Evolutionary conservation across 345 rosid species (phyloP), one percentile per base, ranked within the genome.

Genomic region (Kandelia obovata): DNA sequence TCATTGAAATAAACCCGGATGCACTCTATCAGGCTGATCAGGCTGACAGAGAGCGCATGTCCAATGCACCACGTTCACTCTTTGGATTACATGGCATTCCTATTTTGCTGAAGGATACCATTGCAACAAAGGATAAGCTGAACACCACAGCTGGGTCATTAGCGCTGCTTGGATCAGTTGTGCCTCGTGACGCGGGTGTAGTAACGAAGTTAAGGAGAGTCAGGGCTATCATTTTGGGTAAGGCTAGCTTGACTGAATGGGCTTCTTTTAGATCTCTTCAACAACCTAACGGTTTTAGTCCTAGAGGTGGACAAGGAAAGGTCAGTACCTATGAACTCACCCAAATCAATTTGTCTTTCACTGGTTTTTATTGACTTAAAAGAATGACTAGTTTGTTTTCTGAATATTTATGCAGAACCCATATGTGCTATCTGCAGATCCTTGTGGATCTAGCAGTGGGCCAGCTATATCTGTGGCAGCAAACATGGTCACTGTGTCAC

Each of bases 381-480:
- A 43, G 49, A 43, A 43, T 43, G 49, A 43, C 49, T 13, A 3
- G 49, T 43, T 13, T 43, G 19, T 28, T 21, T 6, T 20, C 53
- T 64, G 25, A 34, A 15, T 37, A 4, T 64, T 6, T 11, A 0
- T 30, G 83, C 84, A 89, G 94, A 92, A 92, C 73, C 94, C 94
- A 16, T 89, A 89, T 53, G 81, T 79, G 46, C 69, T 83, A 34
- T 78, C 88, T 3, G 92, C 81, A 4, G 67, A 47, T 81, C 88
- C 96, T 0, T 80, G 84, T 43, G 96, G 92, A 15, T 90, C 93
- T 67, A 90, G 92, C 63, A 90, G 90, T 60, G 98, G 87, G 27
- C 76, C 98, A 25, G 92, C 86, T 32, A 88, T 92, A 51, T 83
- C 91, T 0, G 90, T 90, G 30, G 89, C 98, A 0, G 87, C 91